Conservation (phyloP, 2,329 filamentous ascomycete genomes). For the Mariannaea sp. region DNA sequence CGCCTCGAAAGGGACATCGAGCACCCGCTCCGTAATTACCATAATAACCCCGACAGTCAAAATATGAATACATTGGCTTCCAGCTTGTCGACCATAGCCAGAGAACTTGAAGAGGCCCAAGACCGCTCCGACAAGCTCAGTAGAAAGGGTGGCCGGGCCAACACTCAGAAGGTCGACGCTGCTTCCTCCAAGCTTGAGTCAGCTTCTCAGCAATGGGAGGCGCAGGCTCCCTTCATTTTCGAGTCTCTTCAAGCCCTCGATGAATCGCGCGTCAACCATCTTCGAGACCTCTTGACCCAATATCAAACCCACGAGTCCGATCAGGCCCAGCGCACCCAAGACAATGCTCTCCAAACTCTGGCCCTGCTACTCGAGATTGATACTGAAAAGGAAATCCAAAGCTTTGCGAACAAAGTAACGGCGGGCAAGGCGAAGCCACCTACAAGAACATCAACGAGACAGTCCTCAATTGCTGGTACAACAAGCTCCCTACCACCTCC, state of each 20-base stretch:
- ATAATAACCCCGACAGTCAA: slow-evolving; percentile 74
- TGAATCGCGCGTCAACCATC: slow-evolving; percentile 84
- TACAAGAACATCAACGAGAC: slow-evolving; percentile 49
- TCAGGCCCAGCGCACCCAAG: slow-evolving; percentile 75
- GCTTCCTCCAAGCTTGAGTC: slow-evolving; percentile 76
- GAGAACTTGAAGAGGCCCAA: slow-evolving; percentile 82
- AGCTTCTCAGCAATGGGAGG: slow-evolving; percentile 87
- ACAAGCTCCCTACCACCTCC: slow-evolving; percentile 33
- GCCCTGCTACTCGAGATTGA: slow-evolving; percentile 84
- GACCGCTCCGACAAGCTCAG: slow-evolving; percentile 84
- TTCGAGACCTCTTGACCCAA: slow-evolving; percentile 89
- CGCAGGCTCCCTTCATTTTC: slow-evolving; percentile 92
- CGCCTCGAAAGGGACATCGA: slow-evolving; percentile 91
- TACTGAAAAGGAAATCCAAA: slow-evolving; percentile 84
- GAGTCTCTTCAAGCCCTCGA: slow-evolving; percentile 91
- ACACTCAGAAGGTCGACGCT: slow-evolving; percentile 75
- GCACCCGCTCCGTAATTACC: slow-evolving; percentile 77
- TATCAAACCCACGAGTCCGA: slow-evolving; percentile 93
- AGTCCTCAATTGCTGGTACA: slow-evolving; percentile 45
- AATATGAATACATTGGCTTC: slow-evolving; percentile 80
- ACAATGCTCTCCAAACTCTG: slow-evolving; percentile 77
- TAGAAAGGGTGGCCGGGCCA: slow-evolving; percentile 78
- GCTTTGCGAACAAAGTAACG: slow-evolving; percentile 59
- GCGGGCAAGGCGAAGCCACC: slow-evolving; percentile 46
- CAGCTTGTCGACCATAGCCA: slow-evolving; percentile 80